Percentiles rank a stretch among this genome's conserved stretches.
phyloP scores from a whole-genome alignment of 2,329 filamentous ascomycete species.

The Sporothrix brasiliensis region DNA sequence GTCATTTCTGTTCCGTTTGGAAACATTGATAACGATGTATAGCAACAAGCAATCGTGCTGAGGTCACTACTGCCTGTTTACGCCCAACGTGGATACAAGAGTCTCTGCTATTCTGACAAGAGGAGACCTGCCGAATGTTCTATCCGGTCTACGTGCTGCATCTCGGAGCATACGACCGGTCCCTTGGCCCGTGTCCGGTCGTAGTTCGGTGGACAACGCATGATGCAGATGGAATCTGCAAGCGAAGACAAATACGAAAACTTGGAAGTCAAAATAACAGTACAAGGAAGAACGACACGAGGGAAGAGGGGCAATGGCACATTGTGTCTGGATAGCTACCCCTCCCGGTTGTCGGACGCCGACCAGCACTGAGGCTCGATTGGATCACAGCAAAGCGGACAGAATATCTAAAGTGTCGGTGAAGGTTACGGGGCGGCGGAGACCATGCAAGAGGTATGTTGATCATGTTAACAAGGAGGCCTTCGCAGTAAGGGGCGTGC shows the following conservation, averaged over 20 bases:
- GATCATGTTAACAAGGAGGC: background rate
- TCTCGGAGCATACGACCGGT: slow-evolving; percentile 7
- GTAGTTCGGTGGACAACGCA: background rate
- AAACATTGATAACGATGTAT: background rate
- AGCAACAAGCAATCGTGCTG: background rate
- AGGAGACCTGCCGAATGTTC: background rate
- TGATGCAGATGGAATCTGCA: background rate
- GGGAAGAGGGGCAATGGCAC: background rate
- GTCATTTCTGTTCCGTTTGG: background rate
- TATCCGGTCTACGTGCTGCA: background rate
- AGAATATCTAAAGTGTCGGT: slow-evolving; percentile 12
- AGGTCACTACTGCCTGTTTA: background rate
- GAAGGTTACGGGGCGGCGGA: slow-evolving; percentile 15
- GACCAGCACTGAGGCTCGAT: background rate
- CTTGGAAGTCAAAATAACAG: background rate
- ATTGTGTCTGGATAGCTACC: background rate
- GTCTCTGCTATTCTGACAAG: background rate
- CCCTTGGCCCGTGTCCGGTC: background rate
- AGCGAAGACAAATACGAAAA: background rate
- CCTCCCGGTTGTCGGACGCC: slow-evolving; percentile 6
- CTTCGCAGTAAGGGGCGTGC: slow-evolving; percentile 7
- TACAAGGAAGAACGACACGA: background rate
- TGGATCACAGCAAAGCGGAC: background rate
- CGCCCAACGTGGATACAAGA: background rate
- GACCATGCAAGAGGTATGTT: slow-evolving; percentile 11